phyloP scores from a whole-genome alignment of 2,329 filamentous ascomycete genomes.

The Xylogone sp. region DNA sequence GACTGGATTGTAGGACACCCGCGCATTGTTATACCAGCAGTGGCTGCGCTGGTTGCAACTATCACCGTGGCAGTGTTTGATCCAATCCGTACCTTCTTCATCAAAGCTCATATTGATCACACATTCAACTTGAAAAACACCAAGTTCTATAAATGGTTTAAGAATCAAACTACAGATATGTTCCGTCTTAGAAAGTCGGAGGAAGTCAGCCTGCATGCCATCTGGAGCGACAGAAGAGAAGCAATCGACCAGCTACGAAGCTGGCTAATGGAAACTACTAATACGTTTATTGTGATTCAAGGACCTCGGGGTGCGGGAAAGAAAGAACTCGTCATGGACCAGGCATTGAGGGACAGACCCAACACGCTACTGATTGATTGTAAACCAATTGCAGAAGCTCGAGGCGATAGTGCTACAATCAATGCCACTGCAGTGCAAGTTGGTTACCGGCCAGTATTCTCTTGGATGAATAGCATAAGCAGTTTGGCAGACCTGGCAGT shows the following conservation, averaged over 20 bases:
- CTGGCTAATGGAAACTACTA: conserved; percentile 83
- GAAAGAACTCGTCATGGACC: conserved; percentile 79
- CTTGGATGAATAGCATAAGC: conserved; percentile 92
- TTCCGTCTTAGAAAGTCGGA: conserved; percentile 56
- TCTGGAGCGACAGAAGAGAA: conserved; percentile 83
- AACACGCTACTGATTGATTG: conserved; percentile 87
- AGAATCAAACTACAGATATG: conserved; percentile 64
- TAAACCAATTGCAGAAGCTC: conserved; percentile 86
- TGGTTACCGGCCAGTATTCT: conserved; percentile 90
- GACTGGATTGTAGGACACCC: conserved; percentile 87
- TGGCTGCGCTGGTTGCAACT: conserved; percentile 78
- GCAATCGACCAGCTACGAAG: conserved; percentile 78
- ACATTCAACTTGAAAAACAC: conserved; percentile 73
- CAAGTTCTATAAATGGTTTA: conserved; percentile 75
- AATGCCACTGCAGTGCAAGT: conserved; percentile 76
- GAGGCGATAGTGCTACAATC: conserved; percentile 84
- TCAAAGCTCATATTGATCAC: conserved; percentile 80
- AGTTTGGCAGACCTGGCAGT: conserved; percentile 90
- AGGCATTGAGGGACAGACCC: conserved; percentile 71
- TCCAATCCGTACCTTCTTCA: conserved; percentile 88
- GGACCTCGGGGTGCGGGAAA: conserved; percentile 91
- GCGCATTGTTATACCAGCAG: conserved; percentile 76
- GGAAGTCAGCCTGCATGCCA: conserved; percentile 67
- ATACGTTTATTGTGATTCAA: conserved; percentile 92
- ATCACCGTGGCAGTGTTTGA: conserved; percentile 89